A percentile compares a stretch with the other conserved stretches of the same genome.
Conservation (phyloP, 1,284 basidiomycete genomes). For the Termitomyces sp. region DNA sequence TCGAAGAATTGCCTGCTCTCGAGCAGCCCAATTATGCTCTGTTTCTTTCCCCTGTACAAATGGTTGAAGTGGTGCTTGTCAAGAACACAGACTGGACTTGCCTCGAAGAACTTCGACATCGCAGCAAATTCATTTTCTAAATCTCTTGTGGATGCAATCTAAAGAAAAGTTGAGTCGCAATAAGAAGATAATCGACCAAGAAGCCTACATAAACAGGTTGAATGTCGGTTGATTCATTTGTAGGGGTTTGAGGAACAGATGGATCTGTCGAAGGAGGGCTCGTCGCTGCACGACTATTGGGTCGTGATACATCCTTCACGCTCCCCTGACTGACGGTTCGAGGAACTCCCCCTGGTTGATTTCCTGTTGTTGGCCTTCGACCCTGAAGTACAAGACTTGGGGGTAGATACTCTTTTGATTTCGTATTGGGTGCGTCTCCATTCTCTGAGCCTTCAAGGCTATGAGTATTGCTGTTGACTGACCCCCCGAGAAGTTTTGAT, state of each 20-base stretch:
- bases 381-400: constrained; percentile 62
- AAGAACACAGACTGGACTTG: constrained; percentile 25
- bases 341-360: constrained; percentile 31
- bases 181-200: background rate
- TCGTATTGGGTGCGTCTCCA: constrained; percentile 41
- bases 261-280: constrained; percentile 37
- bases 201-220: constrained; percentile 68
- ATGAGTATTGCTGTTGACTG: constrained; percentile 37
- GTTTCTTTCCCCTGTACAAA: constrained; percentile 81
- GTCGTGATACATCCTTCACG: constrained; percentile 44
- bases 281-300: constrained; percentile 53
- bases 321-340: constrained; percentile 49
- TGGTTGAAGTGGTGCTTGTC: constrained; percentile 9
- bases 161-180: constrained; percentile 4
- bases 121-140: constrained; percentile 78
- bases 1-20: constrained; percentile 76
- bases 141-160: constrained; percentile 84
- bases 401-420: constrained; percentile 62
- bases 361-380: constrained; percentile 40
- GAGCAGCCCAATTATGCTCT: constrained; percentile 90
- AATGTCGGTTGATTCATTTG: constrained; percentile 45
- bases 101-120: constrained; percentile 82
- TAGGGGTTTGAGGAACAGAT: constrained; percentile 35
- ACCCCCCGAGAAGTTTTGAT: constrained; percentile 50
- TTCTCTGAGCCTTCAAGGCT: constrained; percentile 57